Evolutionary conservation across 805 yeast species (phyloP), one percentile per base, ranked within the genome.

Genomic region (Candida adriatica): DNA sequence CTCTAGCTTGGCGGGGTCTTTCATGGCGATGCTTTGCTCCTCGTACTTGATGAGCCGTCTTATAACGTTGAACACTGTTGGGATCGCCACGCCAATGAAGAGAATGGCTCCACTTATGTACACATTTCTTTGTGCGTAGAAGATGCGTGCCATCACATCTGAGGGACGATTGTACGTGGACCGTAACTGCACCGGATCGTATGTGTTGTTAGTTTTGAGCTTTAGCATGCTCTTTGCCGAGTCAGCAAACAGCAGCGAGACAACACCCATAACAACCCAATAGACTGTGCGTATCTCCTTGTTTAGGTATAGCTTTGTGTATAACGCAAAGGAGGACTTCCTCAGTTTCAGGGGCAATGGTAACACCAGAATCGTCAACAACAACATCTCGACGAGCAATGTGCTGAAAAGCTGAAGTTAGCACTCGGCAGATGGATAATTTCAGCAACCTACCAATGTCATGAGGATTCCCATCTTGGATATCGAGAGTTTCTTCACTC

Each of bases 31-130:
- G 16, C 56, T 47, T 33, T 57, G 31, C 27, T 53, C 62, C 58
- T 72, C 54, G 45, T 65, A 64, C 41, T 66, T 59, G 24, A 73
- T 71, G 52, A 76, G 56, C 51, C 73, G 70, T 38, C 60, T 62
- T 28, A 75, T 62, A 32, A 76, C 64, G 23, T 67, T 64, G 41
- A 69, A 58, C 28, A 74, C 72, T 0, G 79, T 73, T 22, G 63
- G 65, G 35, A 75, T 74, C 8, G 78, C 72, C 29, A 75, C 41
- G 35, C 58, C 62, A 45, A 73, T 64, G 52, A 71, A 76, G 37
- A 76, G 53, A 5, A 75, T 76, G 7, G 78, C 79, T 7, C 83
- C 84, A 11, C 75, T 66, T 33, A 76, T 63, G 49, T 76, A 76
- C 25, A 73, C 59, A 42, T 76, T 76, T 49, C 84, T 62, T 51